Evolutionary conservation across 805 yeast species (phyloP).

Genomic region (Ogataea kodamae): DNA sequence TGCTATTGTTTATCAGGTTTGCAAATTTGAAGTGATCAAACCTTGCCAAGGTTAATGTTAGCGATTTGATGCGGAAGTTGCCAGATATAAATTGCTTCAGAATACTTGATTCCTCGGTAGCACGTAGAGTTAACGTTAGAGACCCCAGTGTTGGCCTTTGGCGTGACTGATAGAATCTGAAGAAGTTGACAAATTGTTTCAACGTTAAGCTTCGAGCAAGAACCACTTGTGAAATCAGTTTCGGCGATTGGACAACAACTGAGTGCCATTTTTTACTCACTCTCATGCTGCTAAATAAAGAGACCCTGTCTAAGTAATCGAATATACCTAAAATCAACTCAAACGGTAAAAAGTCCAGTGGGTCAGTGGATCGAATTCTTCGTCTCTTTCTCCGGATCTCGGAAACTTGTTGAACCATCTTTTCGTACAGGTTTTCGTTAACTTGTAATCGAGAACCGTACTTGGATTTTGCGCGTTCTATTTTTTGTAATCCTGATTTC

Average conservation of each 20-base stretch:
- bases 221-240: slow-evolving; percentile 12
- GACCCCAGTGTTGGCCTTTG: slow-evolving; percentile 9
- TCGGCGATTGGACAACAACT: slow-evolving; percentile 10
- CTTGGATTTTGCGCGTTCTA: slow-evolving; percentile 33
- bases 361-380: slow-evolving; percentile 18
- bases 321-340: slow-evolving; percentile 22
- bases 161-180: slow-evolving; percentile 12
- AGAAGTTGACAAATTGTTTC: slow-evolving; percentile 16
- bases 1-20: slow-evolving; percentile 8
- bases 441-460: slow-evolving; percentile 27
- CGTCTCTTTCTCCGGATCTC: slow-evolving; percentile 1
- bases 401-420: slow-evolving; percentile 16
- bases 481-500: slow-evolving; percentile 37
- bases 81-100: slow-evolving; percentile 13
- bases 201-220: slow-evolving; percentile 10
- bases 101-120: slow-evolving; percentile 18
- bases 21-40: slow-evolving; percentile 11
- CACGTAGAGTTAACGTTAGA: slow-evolving; percentile 7
- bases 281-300: slow-evolving; percentile 14
- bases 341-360: slow-evolving; percentile 23
- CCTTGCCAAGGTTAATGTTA: slow-evolving; percentile 8
- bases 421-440: slow-evolving; percentile 33
- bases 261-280: slow-evolving; percentile 22
- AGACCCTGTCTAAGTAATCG: slow-evolving; percentile 13
- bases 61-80: slow-evolving; percentile 7